Evolutionary conservation across 2,329 filamentous ascomycete genomes (phyloP), one percentile per base, ranked within the genome.

Genomic region (Fusarium virguliforme): DNA sequence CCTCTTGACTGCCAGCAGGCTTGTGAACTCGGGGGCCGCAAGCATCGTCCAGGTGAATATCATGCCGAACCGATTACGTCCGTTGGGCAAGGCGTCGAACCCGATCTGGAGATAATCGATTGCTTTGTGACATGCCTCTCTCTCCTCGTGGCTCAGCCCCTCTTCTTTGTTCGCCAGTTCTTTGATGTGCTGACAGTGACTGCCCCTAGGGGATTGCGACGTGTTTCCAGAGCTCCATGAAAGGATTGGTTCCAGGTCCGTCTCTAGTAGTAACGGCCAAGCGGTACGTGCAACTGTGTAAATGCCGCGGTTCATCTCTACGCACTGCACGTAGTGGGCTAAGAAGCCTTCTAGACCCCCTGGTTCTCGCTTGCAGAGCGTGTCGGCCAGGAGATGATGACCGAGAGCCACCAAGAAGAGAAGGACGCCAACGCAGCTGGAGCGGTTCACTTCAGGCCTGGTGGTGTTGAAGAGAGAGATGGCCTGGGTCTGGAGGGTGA

Each of bases 1-100:
- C 0, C 50, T 43, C 6, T 41, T 64, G 0, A 41, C 8, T 0
- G 26, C 28, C 1, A 74, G 4, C 1, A 74, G 13, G 0, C 9
- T 57, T 4, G 56, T 67, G 1, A 68, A 18, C 4, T 60, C 56
- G 4, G 65, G 51, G 1, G 71, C 51, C 0, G 48, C 54, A 1
- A 74, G 35, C 55, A 74, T 65, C 0, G 69, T 69, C 71, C 71
- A 74, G 0, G 66, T 62, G 1, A 74, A 65, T 9, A 74, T 66
- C 68, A 73, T 66, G 6, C 57, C 53, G 26, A 57, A 62, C 2
- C 55, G 41, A n/a, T 37, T 48, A 4, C 0, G 28, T 0, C 12
- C 28, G 1, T 51, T 30, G 0, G 7, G 7, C 12, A 70, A 22
- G 1, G 65, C 68, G 10, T 73, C 68, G 0, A 74, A 73, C 0